A percentile compares a stretch with the other conserved stretches of the same genome.
Evolutionary conservation across 495 filamentous ascomycete genomes (phyloP).

Genomic region (Platismatia glauca): DNA sequence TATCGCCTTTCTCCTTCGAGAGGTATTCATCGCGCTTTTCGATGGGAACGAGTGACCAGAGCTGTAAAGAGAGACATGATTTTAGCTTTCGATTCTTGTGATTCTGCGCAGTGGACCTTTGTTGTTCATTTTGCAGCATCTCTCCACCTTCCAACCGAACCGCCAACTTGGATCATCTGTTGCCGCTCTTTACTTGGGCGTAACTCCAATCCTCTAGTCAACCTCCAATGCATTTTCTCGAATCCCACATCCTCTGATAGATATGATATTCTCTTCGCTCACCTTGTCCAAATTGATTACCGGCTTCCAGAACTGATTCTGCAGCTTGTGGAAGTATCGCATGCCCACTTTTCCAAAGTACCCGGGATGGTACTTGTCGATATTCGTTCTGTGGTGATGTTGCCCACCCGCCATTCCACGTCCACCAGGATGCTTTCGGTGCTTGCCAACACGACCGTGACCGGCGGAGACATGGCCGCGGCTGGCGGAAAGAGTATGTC

Average conservation of each 20-base stretch:
- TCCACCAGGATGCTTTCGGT: conserved; percentile 90
- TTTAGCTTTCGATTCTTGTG: neutral
- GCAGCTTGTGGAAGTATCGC: conserved; percentile 86
- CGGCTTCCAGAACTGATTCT: conserved; percentile 88
- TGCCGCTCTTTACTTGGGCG: conserved; percentile 9
- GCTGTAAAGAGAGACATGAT: conserved; percentile 35
- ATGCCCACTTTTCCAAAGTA: conserved; percentile 99
- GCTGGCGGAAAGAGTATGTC: conserved; percentile 22
- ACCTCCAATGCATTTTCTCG: neutral
- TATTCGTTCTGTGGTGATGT: conserved; percentile 91
- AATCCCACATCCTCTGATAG: neutral
- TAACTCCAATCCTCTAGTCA: conserved; percentile 12
- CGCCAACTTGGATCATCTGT: neutral
- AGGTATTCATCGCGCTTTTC: conserved; percentile 81
- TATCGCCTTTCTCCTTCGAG: conserved; percentile 61
- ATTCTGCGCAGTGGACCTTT: conserved; percentile 14
- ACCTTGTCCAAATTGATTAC: conserved; percentile 89
- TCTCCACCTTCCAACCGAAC: neutral
- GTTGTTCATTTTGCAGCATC: neutral
- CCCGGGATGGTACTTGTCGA: conserved; percentile 92
- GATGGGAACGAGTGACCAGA: conserved; percentile 72
- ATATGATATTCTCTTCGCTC: conserved; percentile 21
- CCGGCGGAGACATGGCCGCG: conserved; percentile 93
- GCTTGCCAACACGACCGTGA: conserved; percentile 86
- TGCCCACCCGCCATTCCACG: conserved; percentile 93